phyloP scores from a whole-genome alignment of 2,329 filamentous ascomycete genomes.

The Colletotrichum tabaci region DNA sequence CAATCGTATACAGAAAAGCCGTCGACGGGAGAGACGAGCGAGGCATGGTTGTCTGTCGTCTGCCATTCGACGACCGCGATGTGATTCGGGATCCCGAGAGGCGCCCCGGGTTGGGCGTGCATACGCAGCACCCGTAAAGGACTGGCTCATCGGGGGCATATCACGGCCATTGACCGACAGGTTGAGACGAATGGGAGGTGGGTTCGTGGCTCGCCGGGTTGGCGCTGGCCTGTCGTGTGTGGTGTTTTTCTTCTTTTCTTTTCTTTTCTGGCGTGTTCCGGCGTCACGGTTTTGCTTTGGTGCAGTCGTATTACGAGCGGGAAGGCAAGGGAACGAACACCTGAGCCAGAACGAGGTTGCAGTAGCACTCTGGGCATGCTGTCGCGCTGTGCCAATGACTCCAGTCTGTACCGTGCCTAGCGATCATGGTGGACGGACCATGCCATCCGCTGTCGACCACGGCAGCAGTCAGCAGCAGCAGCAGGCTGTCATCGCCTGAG shows the following conservation, averaged over 20 bases:
- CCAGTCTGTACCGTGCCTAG: constrained; percentile 15
- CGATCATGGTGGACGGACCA: constrained; percentile 19
- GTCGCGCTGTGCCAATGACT: constrained; percentile 10
- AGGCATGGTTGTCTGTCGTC: constrained; percentile 8
- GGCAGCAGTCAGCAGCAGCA: not conserved
- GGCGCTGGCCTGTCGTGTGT: constrained; percentile 5
- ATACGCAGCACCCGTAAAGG: not conserved
- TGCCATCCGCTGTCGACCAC: not conserved
- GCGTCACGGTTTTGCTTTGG: constrained; percentile 31
- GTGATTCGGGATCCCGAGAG: not conserved
- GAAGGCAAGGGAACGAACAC: constrained; percentile 17
- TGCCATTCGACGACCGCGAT: not conserved
- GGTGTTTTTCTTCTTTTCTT: no score
- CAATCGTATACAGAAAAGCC: constrained; percentile 22
- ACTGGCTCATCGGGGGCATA: not conserved
- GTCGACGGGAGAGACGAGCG: not conserved
- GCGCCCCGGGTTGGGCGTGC: constrained; percentile 2
- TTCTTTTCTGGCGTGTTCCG: constrained; percentile 18
- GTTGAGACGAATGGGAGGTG: not conserved
- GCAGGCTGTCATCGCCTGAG: constrained; percentile 15
- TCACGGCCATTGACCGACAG: not conserved
- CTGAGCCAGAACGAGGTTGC: constrained; percentile 22
- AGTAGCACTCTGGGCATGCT: constrained; percentile 10
- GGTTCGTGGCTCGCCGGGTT: constrained; percentile 7
- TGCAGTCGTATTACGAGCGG: constrained; percentile 17